Conservation (phyloP, 768 basidiomycete genomes). For the Naganishia onofrii region DNA sequence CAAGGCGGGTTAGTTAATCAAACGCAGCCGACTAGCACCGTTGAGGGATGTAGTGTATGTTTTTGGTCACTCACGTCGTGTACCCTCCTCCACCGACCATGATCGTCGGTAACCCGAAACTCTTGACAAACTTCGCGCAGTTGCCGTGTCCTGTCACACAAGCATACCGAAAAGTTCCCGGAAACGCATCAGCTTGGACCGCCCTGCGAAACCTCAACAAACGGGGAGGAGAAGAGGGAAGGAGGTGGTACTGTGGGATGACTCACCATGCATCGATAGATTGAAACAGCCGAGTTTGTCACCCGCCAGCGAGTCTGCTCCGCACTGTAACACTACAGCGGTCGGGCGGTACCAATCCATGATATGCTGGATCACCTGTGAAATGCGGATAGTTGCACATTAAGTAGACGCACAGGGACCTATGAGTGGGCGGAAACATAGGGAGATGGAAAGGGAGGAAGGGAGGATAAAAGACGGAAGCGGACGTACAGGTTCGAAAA, state of each 20-base stretch:
- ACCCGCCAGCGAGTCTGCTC: conserved; percentile 92
- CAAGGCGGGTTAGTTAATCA: background rate
- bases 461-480: no score
- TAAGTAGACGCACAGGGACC: background rate
- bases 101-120: conserved; percentile 79
- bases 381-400: background rate
- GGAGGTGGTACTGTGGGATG: conserved; percentile 9
- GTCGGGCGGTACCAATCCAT: conserved; percentile 93
- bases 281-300: conserved; percentile 96
- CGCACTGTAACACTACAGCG: conserved; percentile 94
- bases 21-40: background rate
- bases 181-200: no score
- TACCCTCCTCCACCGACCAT: conserved; percentile 95
- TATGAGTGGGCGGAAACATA: background rate
- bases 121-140: conserved; percentile 80
- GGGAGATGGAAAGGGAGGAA: background rate
- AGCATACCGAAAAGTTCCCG: no score
- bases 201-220: no score
- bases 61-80: conserved; percentile 60
- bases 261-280: conserved; percentile 83
- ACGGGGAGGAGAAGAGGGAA: background rate
- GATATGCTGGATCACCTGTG: conserved; percentile 82
- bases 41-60: background rate
- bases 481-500: conserved; percentile 83
- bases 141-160: conserved; percentile 69